Percentiles rank a stretch among this genome's conserved stretches.
These are phyloP conservation scores for Neonectria sp. DNA, from an alignment of 2,329 filamentous ascomycete genomes.

Conservation along the genomic window DNA sequence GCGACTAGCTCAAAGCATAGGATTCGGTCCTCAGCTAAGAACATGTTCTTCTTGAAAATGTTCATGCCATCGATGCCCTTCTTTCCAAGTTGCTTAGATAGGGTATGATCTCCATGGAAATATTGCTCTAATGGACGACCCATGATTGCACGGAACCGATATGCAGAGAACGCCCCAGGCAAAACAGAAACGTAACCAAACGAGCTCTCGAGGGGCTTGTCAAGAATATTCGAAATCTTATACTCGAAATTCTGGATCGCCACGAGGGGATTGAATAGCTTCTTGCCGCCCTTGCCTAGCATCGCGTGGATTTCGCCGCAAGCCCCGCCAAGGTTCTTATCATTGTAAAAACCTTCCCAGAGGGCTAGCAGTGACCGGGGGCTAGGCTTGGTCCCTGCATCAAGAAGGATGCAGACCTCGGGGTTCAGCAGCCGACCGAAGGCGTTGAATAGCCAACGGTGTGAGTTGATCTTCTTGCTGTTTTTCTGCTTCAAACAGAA, in stretches of 20 bases:
- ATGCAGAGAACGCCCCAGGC: conserved; percentile 19
- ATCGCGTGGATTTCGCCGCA: conserved; percentile 20
- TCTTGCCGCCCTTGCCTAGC: conserved; percentile 7
- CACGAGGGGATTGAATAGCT: conserved; percentile 14
- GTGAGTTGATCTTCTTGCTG: conserved; percentile 23
- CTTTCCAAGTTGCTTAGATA: conserved; percentile 15
- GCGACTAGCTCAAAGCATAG: conserved; percentile 17
- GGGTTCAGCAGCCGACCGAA: conserved; percentile 15
- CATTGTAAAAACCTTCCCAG: conserved; percentile 24
- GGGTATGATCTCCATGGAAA: conserved; percentile 18
- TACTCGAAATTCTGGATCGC: conserved; percentile 25
- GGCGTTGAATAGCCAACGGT: conserved; percentile 20
- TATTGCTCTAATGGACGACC: conserved; percentile 14
- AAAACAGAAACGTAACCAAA: conserved; percentile 17
- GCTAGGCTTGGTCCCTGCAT: conserved; percentile 18
- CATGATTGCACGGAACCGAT: conserved; percentile 16
- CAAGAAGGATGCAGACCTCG: conserved; percentile 13
- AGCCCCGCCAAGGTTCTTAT: conserved; percentile 18
- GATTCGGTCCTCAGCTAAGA: conserved; percentile 17
- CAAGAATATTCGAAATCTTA: conserved; percentile 16
- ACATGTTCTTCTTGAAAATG: conserved; percentile 24
- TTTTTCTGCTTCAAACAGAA: conserved; percentile 24
- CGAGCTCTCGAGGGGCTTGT: conserved; percentile 12
- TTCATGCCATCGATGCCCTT: conserved; percentile 24
- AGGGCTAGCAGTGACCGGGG: conserved; percentile 11